Evolutionary conservation across 1,284 basidiomycete genomes (phyloP), one percentile per base, ranked within the genome.

Genomic region (Ceratobasidium sp.): DNA sequence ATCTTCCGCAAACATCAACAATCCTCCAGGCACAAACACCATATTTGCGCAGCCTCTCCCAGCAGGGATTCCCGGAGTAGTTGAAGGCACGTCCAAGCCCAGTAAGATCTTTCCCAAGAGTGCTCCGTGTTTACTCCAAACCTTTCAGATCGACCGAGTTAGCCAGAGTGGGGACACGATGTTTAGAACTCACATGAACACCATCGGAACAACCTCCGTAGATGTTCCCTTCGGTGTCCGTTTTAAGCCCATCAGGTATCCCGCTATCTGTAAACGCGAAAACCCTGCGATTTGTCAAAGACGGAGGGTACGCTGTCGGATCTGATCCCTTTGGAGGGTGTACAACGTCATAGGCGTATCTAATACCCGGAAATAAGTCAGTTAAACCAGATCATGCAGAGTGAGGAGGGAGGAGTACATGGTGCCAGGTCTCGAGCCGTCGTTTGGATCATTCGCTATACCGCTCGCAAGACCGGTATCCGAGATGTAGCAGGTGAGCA

Each of bases 51-150:
- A 86, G 0, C 85, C 86, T 2, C 82, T 85, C 25, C 70, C 70
- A n/a, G 37, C 59, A 46, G 51, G 43, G 22, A 32, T 25, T 17
- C 57, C 49, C 19, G 70, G 22, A 15, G 4, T n/a, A 1, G 40
- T 13, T 7, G 68, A 59, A 19, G 40, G 34, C 6, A 66, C 25
- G 46, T 73, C 70, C 29, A 62, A 64, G 19, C 89, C 90, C 0
- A 90, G 77, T 84, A 91, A 93, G 82, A 95, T 90, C 83, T 94
- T 95, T 56, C 93, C 92, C 11, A 95, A 84, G 1, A 94, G 85
- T 1, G 85, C 87, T 1, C 92, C 92, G 17, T 86, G 80, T 0
- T 87, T 80, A 80, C 89, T 88, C 88, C 90, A 94, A 1, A 94
- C 91, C 84, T 90, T 22, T 65, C 22, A 34, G 15, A 46, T 49